Evolutionary conservation across 192 early-diverging fungal species (phyloP), one percentile per base, ranked within the genome.

Genomic region (Linnemannia schmuckeri): DNA sequence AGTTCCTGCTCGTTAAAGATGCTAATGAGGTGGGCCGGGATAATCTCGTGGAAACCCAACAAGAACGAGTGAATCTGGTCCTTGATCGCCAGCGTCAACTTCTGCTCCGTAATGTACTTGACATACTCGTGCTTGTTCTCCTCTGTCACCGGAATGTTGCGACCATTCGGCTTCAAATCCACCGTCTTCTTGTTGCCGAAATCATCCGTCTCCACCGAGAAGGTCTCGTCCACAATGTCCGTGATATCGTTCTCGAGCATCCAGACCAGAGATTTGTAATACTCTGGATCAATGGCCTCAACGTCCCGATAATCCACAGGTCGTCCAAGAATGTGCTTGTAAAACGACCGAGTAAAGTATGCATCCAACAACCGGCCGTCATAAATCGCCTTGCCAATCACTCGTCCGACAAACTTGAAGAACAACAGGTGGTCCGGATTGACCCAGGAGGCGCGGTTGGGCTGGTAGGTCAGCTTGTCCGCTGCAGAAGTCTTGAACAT

Each of bases 1-100:
- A 99, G 90, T 89, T 99, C 98, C 90, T 99, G 97, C 89, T 99
- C 98, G 87, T 99, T 98, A 79, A 99, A 98, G 72, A 99, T 99
- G 79, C 95, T 95, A 78, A 99, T 94, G 80, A 99, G 90, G 55
- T 96, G 94, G 73, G 92, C 88, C 6, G 98, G 97, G 82, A 99
- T 97, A 72, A 99, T 91, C 70, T 98, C 97, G 79, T 97, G 96
- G 94, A 99, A 99, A 5, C 98, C 98, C 15, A 91, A 88, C 72
- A 98, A 85, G 92, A 99, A 99, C 22, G 94, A 94, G 49, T 95
- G 93, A 79, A 99, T 97, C 90, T 99, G 98, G 78, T 97, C 95
- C 87, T 95, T 94, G 88, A 99, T 99, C 3, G 97, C 96, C n/a
- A 93, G 82, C 20, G 96, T 95, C 79, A 99, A 89, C 61, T 94